Base-by-base conservation (phyloP, 1,284 basidiomycete genomes). In the Thelephora terrestris region DNA sequence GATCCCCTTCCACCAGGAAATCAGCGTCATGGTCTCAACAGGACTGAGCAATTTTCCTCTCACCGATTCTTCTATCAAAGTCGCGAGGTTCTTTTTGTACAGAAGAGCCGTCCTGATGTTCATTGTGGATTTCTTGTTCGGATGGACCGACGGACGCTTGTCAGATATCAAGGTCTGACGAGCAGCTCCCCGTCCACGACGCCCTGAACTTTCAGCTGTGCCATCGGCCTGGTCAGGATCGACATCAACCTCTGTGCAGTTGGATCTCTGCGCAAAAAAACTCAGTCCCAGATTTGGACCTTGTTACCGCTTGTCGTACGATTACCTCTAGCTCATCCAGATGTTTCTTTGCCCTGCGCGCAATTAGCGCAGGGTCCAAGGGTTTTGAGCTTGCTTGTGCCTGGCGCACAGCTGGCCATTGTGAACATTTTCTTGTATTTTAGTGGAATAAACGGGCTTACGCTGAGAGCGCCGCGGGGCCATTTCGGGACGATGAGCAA, bases 251-350 rank as follows among this genome's bases (percentile, higher is more conserved):
- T 87, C 85, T 36, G 80, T 71, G 61, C 89, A 87, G 61, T 91
- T 91, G 24, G 87, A 85, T 51, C 78, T 75, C 86, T 88, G 57
- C 34, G 52, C 29, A 36, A 53, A 46, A 44, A 6, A 24, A n/a
- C n/a, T 46, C 29, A 32, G 29, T 32, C 29, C 25, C 44, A 46
- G 43, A 34, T 21, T 39, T 32, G 25, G 23, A 27, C 50, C 40
- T 47, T 36, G 40, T 40, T 35, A 35, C 23, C 36, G 37, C 47
- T 47, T 32, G 37, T 38, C 24, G 44, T 21, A 17, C 27, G 46
- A 58, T 52, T 57, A 86, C 86, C 71, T 91, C 87, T 43, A 91
- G 79, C 60, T 91, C 88, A 53, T 86, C 85, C 16, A 91, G 74
- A 61, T 84, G 85, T 43, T 79, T 69, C 64, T 76, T 81, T 17